A percentile compares a stretch with the other conserved stretches of the same genome.
phyloP scores from a whole-genome alignment of 352 stramenopile species.

The Phytophthora nicotianae region DNA sequence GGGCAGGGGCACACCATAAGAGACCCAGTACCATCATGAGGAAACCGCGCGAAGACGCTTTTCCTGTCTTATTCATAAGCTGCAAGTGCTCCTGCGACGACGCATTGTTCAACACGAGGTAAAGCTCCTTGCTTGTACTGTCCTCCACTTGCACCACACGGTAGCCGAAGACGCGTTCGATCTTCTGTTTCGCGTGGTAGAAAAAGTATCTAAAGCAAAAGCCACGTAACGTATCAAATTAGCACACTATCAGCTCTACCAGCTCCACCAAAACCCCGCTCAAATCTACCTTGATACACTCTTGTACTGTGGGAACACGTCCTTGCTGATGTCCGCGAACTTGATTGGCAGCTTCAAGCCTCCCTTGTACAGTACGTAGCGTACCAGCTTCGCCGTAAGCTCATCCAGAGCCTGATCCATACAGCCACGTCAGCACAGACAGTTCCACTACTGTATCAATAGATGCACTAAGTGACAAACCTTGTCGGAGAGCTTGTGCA shows the following conservation, averaged over 20 bases:
- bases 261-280: background rate
- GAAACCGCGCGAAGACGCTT: conserved; percentile 60
- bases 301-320: conserved; percentile 82
- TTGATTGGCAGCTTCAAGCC: conserved; percentile 78
- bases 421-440: conserved; percentile 7
- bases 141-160: conserved; percentile 76
- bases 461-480: conserved; percentile 11
- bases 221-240: background rate
- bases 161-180: conserved; percentile 82
- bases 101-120: conserved; percentile 77
- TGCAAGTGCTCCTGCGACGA: conserved; percentile 77
- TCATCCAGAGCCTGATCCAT: conserved; percentile 62
- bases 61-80: conserved; percentile 78
- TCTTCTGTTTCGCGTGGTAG: conserved; percentile 72
- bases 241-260: conserved; percentile 1
- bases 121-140: conserved; percentile 66
- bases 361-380: conserved; percentile 88
- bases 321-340: conserved; percentile 84
- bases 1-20: conserved; percentile 74
- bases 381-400: conserved; percentile 75
- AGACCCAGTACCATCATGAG: conserved; percentile 85
- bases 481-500: conserved; percentile 64
- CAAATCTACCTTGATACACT: conserved; percentile 63
- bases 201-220: conserved; percentile 71
- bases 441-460: background rate